These are phyloP conservation scores for Boletus insuetus DNA, from an alignment of 768 basidiomycete species.

Conservation along the genomic window DNA sequence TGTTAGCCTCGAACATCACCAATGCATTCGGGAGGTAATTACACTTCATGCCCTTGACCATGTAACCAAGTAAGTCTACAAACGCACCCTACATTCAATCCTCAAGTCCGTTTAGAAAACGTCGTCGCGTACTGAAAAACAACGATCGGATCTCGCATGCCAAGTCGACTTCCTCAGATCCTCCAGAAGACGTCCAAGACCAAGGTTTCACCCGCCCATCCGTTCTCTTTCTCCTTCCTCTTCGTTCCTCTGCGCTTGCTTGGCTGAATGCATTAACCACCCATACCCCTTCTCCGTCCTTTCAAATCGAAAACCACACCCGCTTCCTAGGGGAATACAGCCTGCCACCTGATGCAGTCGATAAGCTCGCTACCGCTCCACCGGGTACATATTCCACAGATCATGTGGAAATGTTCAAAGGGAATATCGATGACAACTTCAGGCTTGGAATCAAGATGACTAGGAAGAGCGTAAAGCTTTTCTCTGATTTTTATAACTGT, in stretches of 20 bases:
- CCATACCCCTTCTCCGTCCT: constrained; percentile 67
- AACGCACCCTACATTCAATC: not conserved
- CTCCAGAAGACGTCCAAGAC: constrained; percentile 81
- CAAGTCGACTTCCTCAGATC: constrained; percentile 51
- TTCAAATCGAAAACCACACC: constrained; percentile 84
- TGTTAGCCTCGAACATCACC: constrained; percentile 61
- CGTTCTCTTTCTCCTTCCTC: constrained; percentile 86
- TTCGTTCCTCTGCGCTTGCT: constrained; percentile 81
- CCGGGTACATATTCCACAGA: constrained; percentile 80
- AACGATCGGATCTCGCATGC: constrained; percentile 86
- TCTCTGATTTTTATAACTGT: constrained; percentile 84
- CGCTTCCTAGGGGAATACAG: constrained; percentile 84
- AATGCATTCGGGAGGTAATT: constrained; percentile 61
- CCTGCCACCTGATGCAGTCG: constrained; percentile 71
- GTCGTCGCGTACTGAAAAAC: constrained; percentile 85
- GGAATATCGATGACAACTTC: constrained; percentile 97
- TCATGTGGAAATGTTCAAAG: constrained; percentile 90
- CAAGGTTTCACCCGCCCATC: constrained; percentile 98
- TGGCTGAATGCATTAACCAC: constrained; percentile 81
- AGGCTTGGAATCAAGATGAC: constrained; percentile 91
- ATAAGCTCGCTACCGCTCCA: constrained; percentile 74
- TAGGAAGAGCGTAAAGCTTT: constrained; percentile 87
- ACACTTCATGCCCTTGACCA: constrained; percentile 86
- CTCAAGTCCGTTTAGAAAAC: constrained; percentile 59
- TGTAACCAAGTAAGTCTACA: constrained; percentile 65